Base-by-base conservation (phyloP, 106 monocot species). In the Apostasia ramifera region DNA sequence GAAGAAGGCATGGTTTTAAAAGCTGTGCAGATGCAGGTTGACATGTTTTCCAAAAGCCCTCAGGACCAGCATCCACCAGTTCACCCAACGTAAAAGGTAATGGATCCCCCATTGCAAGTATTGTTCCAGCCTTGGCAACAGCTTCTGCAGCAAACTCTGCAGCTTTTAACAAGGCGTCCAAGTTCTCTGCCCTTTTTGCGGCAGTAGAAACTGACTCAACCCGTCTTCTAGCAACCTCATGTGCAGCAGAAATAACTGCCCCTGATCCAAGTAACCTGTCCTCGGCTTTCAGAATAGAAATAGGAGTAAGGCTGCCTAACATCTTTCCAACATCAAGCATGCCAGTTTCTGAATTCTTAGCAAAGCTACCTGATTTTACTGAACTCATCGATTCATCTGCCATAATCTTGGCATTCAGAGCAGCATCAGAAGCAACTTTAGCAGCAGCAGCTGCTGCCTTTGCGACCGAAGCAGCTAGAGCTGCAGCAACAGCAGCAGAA, bases 101-200 rank as follows among this genome's bases (percentile, higher is more conserved):
- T 46, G 92, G 97, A 69, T 98, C 97, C 3, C 92, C 92, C 92
- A 98, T 86, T 42, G 85, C 85, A 75, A 90, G 70, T 38, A 98
- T 77, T 14, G 77, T 72, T 60, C 92, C 92, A 37, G 89, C 92
- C 65, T 93, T 89, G 4, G 77, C 84, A 66, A 92, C 92, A 71
- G 97, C 92, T 77, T 87, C 89, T 57, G 97, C 97, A 65, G 83
- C 92, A 59, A 98, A 75, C 67, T 92, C 97, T 69, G 97, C 97
- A 74, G 97, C 97, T 85, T 79, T 92, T 43, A 98, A 66, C 12
- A 98, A 80, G 10, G 97, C 92, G 79, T 92, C 97, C 73, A 98
- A 74, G 66, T 90, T 98, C 69, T 98, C 84, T 15, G 92, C 92
- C 51, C 85, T 80, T 79, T 92, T 98, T 44, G 84, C 71, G 5